Conservation (phyloP, 2,329 filamentous ascomycete species). For the Colletotrichum godetiae region DNA sequence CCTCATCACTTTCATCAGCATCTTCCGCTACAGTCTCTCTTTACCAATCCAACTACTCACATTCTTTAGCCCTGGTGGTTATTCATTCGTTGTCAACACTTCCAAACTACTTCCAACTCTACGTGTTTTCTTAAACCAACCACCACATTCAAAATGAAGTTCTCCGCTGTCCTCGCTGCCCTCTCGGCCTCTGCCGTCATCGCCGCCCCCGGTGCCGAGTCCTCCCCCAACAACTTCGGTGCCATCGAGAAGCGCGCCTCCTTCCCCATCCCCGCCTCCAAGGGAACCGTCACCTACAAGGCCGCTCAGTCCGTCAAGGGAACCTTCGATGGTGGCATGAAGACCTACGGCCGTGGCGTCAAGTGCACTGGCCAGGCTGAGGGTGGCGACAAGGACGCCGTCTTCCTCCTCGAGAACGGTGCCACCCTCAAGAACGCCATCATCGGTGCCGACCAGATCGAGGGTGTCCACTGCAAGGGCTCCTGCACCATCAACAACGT, state of each 20-base stretch:
- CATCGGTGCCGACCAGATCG: slow-evolving; percentile 56
- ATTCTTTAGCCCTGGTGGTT: slow-evolving; percentile 41
- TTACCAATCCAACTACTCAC: slow-evolving; percentile 43
- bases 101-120: slow-evolving; percentile 17
- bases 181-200: slow-evolving; percentile 37
- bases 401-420: slow-evolving; percentile 54
- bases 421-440: slow-evolving; percentile 58
- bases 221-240: slow-evolving; percentile 28
- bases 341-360: slow-evolving; percentile 51
- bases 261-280: slow-evolving; percentile 43
- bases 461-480: slow-evolving; percentile 59
- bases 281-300: slow-evolving; percentile 41
- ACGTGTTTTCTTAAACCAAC: slow-evolving; percentile 26
- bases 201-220: slow-evolving; percentile 35
- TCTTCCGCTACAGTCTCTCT: slow-evolving; percentile 31
- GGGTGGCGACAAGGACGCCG: slow-evolving; percentile 55
- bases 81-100: slow-evolving; percentile 25
- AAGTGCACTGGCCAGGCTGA: slow-evolving; percentile 55
- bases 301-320: slow-evolving; percentile 36
- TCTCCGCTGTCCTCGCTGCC: slow-evolving; percentile 38
- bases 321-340: slow-evolving; percentile 44
- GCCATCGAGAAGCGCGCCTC: slow-evolving; percentile 38
- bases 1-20: slow-evolving; percentile 25
- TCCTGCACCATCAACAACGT: slow-evolving; percentile 57
- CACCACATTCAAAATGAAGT: slow-evolving; percentile 40